phyloP scores from a whole-genome alignment of 2,329 filamentous ascomycete species.

The Fusarium mundagurra region DNA sequence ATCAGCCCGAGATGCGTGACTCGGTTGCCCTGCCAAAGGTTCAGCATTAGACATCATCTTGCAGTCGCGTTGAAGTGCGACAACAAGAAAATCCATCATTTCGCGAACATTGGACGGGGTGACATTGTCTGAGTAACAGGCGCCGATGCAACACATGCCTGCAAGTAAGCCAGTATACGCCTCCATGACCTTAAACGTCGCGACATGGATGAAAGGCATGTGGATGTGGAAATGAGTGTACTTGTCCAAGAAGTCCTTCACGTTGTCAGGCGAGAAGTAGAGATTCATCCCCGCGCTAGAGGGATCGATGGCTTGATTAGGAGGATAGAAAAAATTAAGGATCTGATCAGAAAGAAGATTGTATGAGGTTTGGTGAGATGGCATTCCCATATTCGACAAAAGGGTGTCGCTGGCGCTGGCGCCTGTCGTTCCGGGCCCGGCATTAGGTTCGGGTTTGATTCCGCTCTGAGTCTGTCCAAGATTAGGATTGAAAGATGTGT shows the following conservation, averaged over 20 bases:
- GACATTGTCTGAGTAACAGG: conserved; percentile 76
- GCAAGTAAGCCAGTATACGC: conserved; percentile 74
- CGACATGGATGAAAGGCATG: conserved; percentile 77
- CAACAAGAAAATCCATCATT: conserved; percentile 72
- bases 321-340: conserved; percentile 65
- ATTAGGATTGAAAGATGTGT: conserved; percentile 71
- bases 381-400: conserved; percentile 60
- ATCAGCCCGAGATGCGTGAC: conserved; percentile 50
- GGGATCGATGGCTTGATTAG: conserved; percentile 57
- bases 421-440: conserved; percentile 60
- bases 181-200: conserved; percentile 74
- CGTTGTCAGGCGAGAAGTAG: conserved; percentile 73
- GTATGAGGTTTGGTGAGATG: conserved; percentile 61
- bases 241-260: conserved; percentile 75
- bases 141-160: conserved; percentile 77
- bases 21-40: conserved; percentile 27
- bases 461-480: conserved; percentile 74
- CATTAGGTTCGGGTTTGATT: conserved; percentile 73
- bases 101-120: conserved; percentile 69
- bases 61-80: conserved; percentile 67
- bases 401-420: conserved; percentile 57
- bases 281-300: conserved; percentile 66
- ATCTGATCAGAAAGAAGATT: conserved; percentile 65
- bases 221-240: conserved; percentile 79
- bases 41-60: conserved; percentile 51